Evolutionary conservation across 768 basidiomycete genomes (phyloP), one percentile per base, ranked within the genome.

Genomic region (Russula compacta): DNA sequence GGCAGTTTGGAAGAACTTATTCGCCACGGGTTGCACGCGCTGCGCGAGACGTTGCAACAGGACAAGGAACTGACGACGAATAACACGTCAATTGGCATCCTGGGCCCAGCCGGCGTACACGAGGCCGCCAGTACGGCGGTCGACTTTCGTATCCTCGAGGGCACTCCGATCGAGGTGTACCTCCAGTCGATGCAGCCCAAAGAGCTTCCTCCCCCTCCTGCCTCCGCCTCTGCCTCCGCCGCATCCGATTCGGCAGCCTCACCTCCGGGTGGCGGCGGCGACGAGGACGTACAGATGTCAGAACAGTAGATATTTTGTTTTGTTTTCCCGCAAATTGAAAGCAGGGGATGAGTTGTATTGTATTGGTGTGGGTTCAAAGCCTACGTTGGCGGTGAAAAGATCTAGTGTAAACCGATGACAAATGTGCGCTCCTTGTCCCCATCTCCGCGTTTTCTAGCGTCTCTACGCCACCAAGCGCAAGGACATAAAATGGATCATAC

Each of bases 41-140:
- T 99, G 15, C 86, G 93, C 35, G 95, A 98, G 72, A 98, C 97
- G 2, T 83, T 99, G 40, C 97, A 98, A 69, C 97, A 99, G 71
- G 97, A 98, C 78, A 99, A 99, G 73, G 93, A 91, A 69, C 85
- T 98, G 59, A 94, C 86, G 17, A 77, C 86, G 67, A 84, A 89
- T 71, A 99, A 99, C 77, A 99, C 97, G 1, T 93, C 91, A 2
- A 85, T 98, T 67, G 95, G 93, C 35, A 90, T 99, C 70, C 79
- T 98, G 61, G 95, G 95, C 10, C 81, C 87, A 11, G 74, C 79
- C 35, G 82, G 86, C 66, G 70, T 73, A 38, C 76, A 84, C 61
- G 86, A 92, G 73, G 21, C 39, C 3, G 78, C 72, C 46, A 71
- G 66, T 52, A 76, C 78, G 17, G 76, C 79, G 3, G 75, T 80